A percentile compares a stretch with the other conserved stretches of the same genome.
These are phyloP conservation scores for Oxytropis ochrocephala DNA, from an alignment of 306 rosid genomes.

Conservation along the genomic window DNA sequence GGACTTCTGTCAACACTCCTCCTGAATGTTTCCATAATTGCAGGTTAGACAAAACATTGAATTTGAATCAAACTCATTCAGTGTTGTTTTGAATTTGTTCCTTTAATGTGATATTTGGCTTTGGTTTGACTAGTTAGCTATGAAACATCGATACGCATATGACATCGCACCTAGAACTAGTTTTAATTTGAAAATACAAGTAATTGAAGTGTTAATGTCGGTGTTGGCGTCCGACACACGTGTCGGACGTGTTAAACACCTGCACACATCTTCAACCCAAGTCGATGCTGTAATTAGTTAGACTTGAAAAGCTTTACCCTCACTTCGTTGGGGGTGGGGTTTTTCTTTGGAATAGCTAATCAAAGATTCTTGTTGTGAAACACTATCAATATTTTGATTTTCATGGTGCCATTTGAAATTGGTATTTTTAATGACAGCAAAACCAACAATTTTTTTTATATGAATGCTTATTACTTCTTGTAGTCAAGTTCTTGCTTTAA, in stretches of 20 bases:
- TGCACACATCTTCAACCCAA: too few relatives aligned
- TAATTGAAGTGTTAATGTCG: too few relatives aligned
- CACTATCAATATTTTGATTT: background rate
- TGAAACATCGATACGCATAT: too few relatives aligned
- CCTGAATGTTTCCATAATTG: conserved; percentile 68
- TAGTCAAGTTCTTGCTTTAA: background rate
- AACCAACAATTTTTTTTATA: background rate
- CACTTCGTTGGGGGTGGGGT: background rate
- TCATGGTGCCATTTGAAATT: background rate
- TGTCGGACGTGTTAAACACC: too few relatives aligned
- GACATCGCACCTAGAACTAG: too few relatives aligned
- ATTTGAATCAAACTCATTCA: background rate
- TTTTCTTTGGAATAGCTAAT: background rate
- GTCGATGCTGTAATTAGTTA: too few relatives aligned
- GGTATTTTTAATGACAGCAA: background rate
- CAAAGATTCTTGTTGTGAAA: conserved; percentile 10
- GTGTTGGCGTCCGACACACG: too few relatives aligned
- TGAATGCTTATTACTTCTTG: background rate
- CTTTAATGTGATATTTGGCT: background rate
- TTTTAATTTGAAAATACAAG: too few relatives aligned
- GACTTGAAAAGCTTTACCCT: conserved; percentile 8
- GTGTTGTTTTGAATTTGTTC: conserved; percentile 5
- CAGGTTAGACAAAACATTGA: conserved; percentile 47
- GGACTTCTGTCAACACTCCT: conserved; percentile 50
- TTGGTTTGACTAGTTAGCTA: conserved; percentile 8